phyloP scores from a whole-genome alignment of 2,329 filamentous ascomycete species.

The Alternaria solani region DNA sequence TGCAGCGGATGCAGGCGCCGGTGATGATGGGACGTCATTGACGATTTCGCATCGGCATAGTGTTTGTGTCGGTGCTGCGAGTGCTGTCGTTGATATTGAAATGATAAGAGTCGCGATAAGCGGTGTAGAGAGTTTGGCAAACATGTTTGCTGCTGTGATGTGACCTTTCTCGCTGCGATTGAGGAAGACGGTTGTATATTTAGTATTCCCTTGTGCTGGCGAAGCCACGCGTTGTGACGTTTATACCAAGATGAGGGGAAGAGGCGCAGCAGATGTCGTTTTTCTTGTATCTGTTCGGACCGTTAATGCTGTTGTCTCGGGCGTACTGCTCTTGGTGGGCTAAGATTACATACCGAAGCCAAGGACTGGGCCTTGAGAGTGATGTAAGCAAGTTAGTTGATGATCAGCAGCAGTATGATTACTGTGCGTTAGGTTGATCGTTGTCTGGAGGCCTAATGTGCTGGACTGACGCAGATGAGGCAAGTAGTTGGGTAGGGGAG shows the following conservation, averaged over 20 bases:
- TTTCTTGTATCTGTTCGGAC: background rate
- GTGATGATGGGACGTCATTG: conserved; percentile 10
- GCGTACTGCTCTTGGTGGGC: background rate
- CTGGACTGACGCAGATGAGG: background rate
- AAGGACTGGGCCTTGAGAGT: background rate
- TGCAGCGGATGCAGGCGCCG: conserved; percentile 12
- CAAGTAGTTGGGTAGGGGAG: background rate
- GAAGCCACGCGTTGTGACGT: conserved; percentile 1
- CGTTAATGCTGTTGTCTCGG: conserved; percentile 5
- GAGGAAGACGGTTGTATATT: background rate
- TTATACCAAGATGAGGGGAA: conserved; percentile 1
- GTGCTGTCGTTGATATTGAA: conserved; percentile 6
- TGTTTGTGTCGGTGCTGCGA: conserved; percentile 34
- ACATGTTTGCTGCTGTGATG: conserved; percentile 16
- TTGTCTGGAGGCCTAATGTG: background rate
- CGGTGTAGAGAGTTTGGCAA: conserved; percentile 22
- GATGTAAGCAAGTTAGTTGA: background rate
- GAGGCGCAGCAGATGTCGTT: background rate
- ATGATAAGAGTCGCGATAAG: conserved; percentile 19
- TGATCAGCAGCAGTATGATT: background rate
- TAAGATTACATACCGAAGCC: background rate
- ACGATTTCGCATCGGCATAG: conserved; percentile 43
- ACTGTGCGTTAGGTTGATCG: background rate
- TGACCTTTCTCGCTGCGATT: background rate
- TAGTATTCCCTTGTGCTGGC: background rate